phyloP scores from a whole-genome alignment of 106 monocot genomes.

The Chionographis japonica region DNA sequence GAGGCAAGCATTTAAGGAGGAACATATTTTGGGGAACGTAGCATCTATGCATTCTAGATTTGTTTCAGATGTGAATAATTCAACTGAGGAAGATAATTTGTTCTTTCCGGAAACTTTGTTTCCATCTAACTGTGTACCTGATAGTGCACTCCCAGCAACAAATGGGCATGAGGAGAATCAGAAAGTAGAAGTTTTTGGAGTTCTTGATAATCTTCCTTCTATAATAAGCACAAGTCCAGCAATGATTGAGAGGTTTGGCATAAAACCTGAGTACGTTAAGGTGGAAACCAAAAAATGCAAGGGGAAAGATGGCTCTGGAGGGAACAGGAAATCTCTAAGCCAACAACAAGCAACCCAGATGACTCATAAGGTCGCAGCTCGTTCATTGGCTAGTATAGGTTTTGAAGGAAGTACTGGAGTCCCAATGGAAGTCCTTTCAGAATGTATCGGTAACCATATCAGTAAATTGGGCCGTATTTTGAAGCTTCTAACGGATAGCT shows the following conservation, averaged over 20 bases:
- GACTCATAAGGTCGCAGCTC: constrained; percentile 52
- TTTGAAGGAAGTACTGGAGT: constrained; percentile 67
- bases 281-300: constrained; percentile 83
- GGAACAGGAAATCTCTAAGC: constrained; percentile 40
- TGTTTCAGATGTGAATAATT: constrained; percentile 24
- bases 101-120: constrained; percentile 87
- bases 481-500: constrained; percentile 82
- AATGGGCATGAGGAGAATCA: constrained; percentile 27
- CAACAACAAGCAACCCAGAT: constrained; percentile 65
- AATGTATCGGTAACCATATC: constrained; percentile 50
- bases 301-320: constrained; percentile 60
- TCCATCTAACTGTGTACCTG: constrained; percentile 83
- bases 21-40: constrained; percentile 20
- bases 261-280: constrained; percentile 81
- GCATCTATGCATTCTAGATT: constrained; percentile 8
- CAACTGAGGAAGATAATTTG: constrained; percentile 40
- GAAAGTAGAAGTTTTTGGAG: constrained; percentile 61
- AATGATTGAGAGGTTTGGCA: constrained; percentile 97
- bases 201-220: constrained; percentile 86
- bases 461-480: constrained; percentile 69
- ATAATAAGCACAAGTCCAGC: constrained; percentile 68
- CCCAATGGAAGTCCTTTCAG: constrained; percentile 64
- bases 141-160: constrained; percentile 47
- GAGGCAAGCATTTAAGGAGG: constrained; percentile 41
- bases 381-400: constrained; percentile 37